phyloP scores from a whole-genome alignment of 2,329 filamentous ascomycete species.

The Aspergillus brunneoviolaceus region DNA sequence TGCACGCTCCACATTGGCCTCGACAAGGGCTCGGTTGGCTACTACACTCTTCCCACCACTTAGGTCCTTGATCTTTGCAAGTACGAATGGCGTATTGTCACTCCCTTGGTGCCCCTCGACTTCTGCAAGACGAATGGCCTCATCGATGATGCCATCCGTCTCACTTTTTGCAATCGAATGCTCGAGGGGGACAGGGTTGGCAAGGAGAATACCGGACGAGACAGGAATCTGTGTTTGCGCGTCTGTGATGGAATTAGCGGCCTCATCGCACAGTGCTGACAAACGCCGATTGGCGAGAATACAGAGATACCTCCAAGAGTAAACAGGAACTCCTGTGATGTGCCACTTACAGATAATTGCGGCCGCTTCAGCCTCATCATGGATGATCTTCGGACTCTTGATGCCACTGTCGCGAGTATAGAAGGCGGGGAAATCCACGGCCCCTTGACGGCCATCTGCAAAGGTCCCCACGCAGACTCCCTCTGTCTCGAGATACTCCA shows the following conservation, averaged over 20 bases:
- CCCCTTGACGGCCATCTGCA: constrained; percentile 70
- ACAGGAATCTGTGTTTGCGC: constrained; percentile 72
- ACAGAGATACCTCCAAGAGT: not conserved
- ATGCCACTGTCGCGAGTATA: constrained; percentile 85
- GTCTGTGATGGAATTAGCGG: constrained; percentile 42
- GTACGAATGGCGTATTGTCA: constrained; percentile 80
- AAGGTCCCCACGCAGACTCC: constrained; percentile 84
- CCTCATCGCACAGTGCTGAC: not conserved
- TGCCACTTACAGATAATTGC: constrained; percentile 69
- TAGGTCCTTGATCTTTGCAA: constrained; percentile 75
- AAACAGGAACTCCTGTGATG: not conserved
- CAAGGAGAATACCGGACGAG: constrained; percentile 78
- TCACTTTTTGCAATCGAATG: constrained; percentile 67
- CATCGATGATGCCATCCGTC: constrained; percentile 68
- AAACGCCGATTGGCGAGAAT: not conserved
- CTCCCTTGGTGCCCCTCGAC: constrained; percentile 68
- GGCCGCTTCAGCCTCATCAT: constrained; percentile 77
- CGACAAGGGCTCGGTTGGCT: constrained; percentile 71
- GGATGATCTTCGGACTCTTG: constrained; percentile 72
- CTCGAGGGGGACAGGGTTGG: constrained; percentile 78
- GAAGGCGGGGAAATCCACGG: constrained; percentile 87
- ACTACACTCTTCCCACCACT: constrained; percentile 68
- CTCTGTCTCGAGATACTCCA: constrained; percentile 74
- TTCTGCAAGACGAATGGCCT: constrained; percentile 65
- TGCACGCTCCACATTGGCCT: constrained; percentile 65